A percentile compares a stretch with the other conserved stretches of the same genome.
Evolutionary conservation across 352 stramenopile genomes (phyloP).

Genomic region (Globisporangium parvum): DNA sequence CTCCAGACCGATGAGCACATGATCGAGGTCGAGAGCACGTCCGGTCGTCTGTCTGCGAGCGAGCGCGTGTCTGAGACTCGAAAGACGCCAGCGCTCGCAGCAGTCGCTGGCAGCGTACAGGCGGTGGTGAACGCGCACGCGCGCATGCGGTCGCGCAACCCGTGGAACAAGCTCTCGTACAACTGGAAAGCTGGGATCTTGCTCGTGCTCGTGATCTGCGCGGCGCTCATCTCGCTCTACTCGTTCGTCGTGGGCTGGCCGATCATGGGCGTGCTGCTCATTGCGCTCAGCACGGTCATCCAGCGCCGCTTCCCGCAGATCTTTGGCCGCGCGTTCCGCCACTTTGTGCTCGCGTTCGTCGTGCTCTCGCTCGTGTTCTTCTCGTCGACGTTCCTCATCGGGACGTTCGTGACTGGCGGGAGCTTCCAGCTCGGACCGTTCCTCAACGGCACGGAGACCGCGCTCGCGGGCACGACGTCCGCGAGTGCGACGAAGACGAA

Average conservation of each 20-base stretch:
- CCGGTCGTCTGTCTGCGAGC: slow-evolving; percentile 3
- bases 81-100: slow-evolving; percentile 1
- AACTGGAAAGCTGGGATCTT: slow-evolving; percentile 40
- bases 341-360: slow-evolving; percentile 73
- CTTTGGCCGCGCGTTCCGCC: slow-evolving; percentile 61
- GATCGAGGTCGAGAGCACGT: slow-evolving; percentile 20
- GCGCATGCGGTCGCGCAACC: slow-evolving; percentile 33
- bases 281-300: slow-evolving; percentile 57
- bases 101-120: slow-evolving; percentile 19
- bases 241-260: slow-evolving; percentile 69
- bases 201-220: slow-evolving; percentile 41
- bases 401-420: slow-evolving; percentile 56
- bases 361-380: slow-evolving; percentile 79
- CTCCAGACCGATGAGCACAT: slow-evolving; percentile 17
- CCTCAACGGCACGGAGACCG: slow-evolving; percentile 32
- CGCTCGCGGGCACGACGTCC: slow-evolving; percentile 17
- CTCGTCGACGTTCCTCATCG: slow-evolving; percentile 70
- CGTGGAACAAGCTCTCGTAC: slow-evolving; percentile 47
- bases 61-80: not conserved
- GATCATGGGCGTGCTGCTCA: slow-evolving; percentile 64
- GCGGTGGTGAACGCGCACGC: slow-evolving; percentile 34
- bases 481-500: slow-evolving; percentile 29
- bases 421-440: slow-evolving; percentile 48
- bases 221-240: slow-evolving; percentile 50
- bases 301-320: slow-evolving; percentile 73